Conservation (phyloP, 352 stramenopile genomes). For the Globisporangium radiosum region DNA sequence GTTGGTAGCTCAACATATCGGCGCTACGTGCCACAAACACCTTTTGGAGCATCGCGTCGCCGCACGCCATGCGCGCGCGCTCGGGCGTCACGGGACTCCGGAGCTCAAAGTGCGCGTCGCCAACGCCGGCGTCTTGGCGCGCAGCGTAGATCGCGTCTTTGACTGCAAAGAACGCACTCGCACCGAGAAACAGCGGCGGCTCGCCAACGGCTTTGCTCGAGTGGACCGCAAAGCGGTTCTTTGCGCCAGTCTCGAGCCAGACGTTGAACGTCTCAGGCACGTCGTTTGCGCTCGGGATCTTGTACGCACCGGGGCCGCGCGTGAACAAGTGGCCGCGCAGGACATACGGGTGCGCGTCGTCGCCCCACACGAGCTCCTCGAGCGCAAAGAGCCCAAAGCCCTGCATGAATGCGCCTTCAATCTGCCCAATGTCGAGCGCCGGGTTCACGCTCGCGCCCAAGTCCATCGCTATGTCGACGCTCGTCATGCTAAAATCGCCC, state of each 20-base stretch:
- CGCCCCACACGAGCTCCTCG: conserved; percentile 93
- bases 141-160: conserved; percentile 92
- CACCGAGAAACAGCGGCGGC: conserved; percentile 93
- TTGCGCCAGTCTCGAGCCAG: conserved; percentile 88
- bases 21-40: conserved; percentile 52
- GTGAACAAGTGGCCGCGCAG: conserved; percentile 91
- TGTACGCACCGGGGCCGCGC: conserved; percentile 93
- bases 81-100: conserved; percentile 76
- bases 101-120: conserved; percentile 62
- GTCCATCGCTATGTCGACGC: conserved; percentile 87
- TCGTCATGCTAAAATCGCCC: conserved; percentile 86
- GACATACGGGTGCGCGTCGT: conserved; percentile 93
- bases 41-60: conserved; percentile 58
- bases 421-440: conserved; percentile 96
- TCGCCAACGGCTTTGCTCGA: conserved; percentile 95
- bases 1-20: conserved; percentile 60
- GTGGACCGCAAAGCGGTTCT: conserved; percentile 94
- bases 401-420: conserved; percentile 97
- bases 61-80: conserved; percentile 78
- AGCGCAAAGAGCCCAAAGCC: conserved; percentile 93
- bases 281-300: conserved; percentile 96
- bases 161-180: conserved; percentile 93
- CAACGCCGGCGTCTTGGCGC: conserved; percentile 47
- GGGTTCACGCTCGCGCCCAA: conserved; percentile 95
- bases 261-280: conserved; percentile 93